Percentiles rank a stretch among this genome's conserved stretches.
Conservation (phyloP, 352 stramenopile species). For the Pythium dissotocum region DNA sequence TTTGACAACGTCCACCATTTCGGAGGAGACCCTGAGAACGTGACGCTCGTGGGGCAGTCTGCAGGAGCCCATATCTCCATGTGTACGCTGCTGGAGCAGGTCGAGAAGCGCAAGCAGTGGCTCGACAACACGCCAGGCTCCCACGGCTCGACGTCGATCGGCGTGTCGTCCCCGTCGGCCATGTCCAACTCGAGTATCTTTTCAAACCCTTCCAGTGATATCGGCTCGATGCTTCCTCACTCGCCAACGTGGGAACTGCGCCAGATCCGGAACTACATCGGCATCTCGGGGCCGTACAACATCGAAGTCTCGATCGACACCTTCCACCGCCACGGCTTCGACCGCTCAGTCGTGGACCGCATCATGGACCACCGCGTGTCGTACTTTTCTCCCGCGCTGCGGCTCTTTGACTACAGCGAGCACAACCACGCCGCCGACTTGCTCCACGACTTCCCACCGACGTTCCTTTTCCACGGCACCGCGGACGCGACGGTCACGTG, state of each 20-base stretch:
- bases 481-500: slow-evolving; percentile 63
- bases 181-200: slow-evolving; percentile 33
- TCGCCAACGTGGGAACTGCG: slow-evolving; percentile 60
- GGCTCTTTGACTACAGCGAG: slow-evolving; percentile 43
- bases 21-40: slow-evolving; percentile 81
- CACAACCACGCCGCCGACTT: slow-evolving; percentile 14
- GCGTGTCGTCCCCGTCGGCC: slow-evolving; percentile 19
- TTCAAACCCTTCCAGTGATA: slow-evolving; percentile 36
- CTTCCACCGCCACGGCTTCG: slow-evolving; percentile 86
- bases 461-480: slow-evolving; percentile 69
- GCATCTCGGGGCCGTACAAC: slow-evolving; percentile 89
- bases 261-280: slow-evolving; percentile 79
- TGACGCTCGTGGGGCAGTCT: slow-evolving; percentile 89
- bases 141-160: slow-evolving; percentile 16
- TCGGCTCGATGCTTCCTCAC: slow-evolving; percentile 34
- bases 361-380: slow-evolving; percentile 80
- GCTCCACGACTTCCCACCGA: slow-evolving; percentile 52
- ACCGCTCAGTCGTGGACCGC: slow-evolving; percentile 66
- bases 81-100: slow-evolving; percentile 73
- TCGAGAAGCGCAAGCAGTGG: slow-evolving; percentile 39
- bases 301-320: slow-evolving; percentile 70
- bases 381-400: slow-evolving; percentile 58
- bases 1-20: slow-evolving; percentile 83
- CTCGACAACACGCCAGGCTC: slow-evolving; percentile 15
- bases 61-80: slow-evolving; percentile 88